These are phyloP conservation scores for Rozella allomycis DNA, from an alignment of 371 early-diverging fungal genomes.

Conservation along the genomic window DNA sequence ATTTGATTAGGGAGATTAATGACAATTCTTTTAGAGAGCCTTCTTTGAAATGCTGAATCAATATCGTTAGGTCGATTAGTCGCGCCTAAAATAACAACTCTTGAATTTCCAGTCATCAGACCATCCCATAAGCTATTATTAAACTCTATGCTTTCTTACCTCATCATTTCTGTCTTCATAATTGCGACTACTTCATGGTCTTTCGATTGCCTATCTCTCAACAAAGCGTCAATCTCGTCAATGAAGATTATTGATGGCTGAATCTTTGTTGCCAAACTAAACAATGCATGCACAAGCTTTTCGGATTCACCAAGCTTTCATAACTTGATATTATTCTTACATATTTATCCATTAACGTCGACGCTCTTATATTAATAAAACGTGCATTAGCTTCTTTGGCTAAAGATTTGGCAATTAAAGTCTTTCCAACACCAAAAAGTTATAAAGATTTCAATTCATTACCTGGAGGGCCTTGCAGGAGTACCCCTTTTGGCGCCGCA, in stretches of 20 bases:
- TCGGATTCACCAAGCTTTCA: constrained; percentile 88
- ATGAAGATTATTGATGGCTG: constrained; percentile 90
- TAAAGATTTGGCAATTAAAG: constrained; percentile 90
- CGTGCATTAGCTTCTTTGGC: constrained; percentile 85
- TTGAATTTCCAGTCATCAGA: constrained; percentile 45
- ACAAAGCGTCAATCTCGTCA: constrained; percentile 90
- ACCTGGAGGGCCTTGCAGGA: constrained; percentile 89
- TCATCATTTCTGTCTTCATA: constrained; percentile 98
- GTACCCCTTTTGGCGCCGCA: constrained; percentile 79
- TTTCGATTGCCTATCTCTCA: constrained; percentile 64
- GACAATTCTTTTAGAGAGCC: too few species aligned
- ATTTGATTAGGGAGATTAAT: constrained; percentile 64
- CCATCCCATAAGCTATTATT: constrained; percentile 77
- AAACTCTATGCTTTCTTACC: constrained; percentile 6
- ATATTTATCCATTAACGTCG: constrained; percentile 89
- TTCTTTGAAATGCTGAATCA: too few species aligned
- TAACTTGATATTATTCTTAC: constrained; percentile 4
- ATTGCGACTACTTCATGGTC: constrained; percentile 89
- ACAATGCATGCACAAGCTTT: constrained; percentile 72
- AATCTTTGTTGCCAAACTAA: constrained; percentile 74
- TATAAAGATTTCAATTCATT: constrained; percentile 6
- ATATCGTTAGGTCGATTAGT: constrained; percentile 95
- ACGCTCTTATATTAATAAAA: constrained; percentile 84
- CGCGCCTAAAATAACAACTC: constrained; percentile 68
- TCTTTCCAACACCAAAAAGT: constrained; percentile 65